Evolutionary conservation across 129 eudicot species (phyloP), one percentile per base, ranked within the genome.

Genomic region (Saposhnikovia divaricata): DNA sequence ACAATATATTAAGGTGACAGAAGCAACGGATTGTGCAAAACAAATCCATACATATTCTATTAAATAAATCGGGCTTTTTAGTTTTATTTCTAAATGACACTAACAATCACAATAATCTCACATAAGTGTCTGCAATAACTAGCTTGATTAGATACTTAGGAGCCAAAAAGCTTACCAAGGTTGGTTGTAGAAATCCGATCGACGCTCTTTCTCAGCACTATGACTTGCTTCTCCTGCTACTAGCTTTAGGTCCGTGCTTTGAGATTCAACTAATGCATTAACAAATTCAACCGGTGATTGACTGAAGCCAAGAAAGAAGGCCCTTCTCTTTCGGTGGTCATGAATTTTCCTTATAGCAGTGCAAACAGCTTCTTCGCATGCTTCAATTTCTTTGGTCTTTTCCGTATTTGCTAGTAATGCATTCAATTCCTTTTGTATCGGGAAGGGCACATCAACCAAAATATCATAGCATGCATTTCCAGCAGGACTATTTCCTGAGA

Each of bases 291-390:
- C 89, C 5, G 98, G 98, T 57, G 98, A 95, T 79, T 95, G 94
- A 80, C 98, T 95, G 79, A 95, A 92, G 34, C 98, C 98, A 81
- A 92, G 94, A 85, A 95, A 95, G 84, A 95, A 95, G 4, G 98
- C 97, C 72, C 98, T 87, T 76, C 97, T 85, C 81, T 83, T 86
- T 21, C 93, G 87, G 84, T 95, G 98, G 84, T 95, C 98, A 55
- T 95, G 96, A 55, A 95, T 95, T 84, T 95, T 95, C 80, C 96
- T 83, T 77, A 95, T 89, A 31, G 92, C 82, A 48, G 88, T 21
- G 82, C 93, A 87, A 81, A 95, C 92, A 68, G 94, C 96, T 84
- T 95, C 97, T 85, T 95, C 93, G 63, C 96, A 95, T 44, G 88
- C 79, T 65, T 92, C 97, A 74, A 95, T 83, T 85, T 95, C 98